phyloP scores from a whole-genome alignment of 352 stramenopile genomes.

The Globisporangium nunn region DNA sequence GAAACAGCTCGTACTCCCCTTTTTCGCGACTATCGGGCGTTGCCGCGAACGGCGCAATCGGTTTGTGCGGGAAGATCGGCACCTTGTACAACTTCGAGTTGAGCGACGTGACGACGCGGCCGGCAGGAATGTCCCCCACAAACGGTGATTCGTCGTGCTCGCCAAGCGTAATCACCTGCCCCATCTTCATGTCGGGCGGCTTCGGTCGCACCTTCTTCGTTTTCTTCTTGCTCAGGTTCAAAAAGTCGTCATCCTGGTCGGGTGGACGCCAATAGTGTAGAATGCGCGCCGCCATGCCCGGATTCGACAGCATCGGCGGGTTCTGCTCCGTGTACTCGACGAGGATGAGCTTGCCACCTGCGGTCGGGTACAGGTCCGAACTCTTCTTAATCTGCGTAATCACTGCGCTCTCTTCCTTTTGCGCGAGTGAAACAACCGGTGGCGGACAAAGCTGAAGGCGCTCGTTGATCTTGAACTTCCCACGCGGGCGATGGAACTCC shows the following conservation, averaged over 20 bases:
- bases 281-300: conserved; percentile 77
- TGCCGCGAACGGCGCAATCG: conserved; percentile 40
- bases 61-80: conserved; percentile 68
- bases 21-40: conserved; percentile 29
- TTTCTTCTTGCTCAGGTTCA: conserved; percentile 62
- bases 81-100: conserved; percentile 84
- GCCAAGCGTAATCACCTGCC: conserved; percentile 75
- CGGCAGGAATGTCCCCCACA: conserved; percentile 70
- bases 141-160: conserved; percentile 80
- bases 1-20: conserved; percentile 56
- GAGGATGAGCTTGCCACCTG: conserved; percentile 71
- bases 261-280: conserved; percentile 80
- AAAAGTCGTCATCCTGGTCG: conserved; percentile 31
- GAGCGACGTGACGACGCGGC: conserved; percentile 67
- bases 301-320: conserved; percentile 74
- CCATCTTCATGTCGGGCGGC: conserved; percentile 72
- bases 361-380: conserved; percentile 68
- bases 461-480: conserved; percentile 86
- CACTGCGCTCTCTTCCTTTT: conserved; percentile 62
- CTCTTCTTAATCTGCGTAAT: conserved; percentile 87
- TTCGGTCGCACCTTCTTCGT: conserved; percentile 58
- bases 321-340: conserved; percentile 83
- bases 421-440: conserved; percentile 27
- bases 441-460: conserved; percentile 44
- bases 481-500: conserved; percentile 75